Percentiles rank a stretch among this genome's conserved stretches.
Conservation (phyloP, 306 rosid genomes). For the Vicia faba region DNA sequence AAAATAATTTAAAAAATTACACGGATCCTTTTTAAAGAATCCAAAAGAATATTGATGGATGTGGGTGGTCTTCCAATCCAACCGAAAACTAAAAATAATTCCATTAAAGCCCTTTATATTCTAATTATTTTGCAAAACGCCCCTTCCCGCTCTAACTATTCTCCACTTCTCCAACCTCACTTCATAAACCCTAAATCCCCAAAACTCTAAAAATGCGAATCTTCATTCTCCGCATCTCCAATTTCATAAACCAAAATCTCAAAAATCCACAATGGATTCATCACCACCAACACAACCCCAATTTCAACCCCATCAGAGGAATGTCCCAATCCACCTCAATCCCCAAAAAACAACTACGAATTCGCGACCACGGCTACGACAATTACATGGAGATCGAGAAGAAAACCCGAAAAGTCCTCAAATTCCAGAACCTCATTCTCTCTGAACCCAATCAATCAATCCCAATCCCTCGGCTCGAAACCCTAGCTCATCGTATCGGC, state of each 20-base stretch:
- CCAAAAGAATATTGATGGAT: too few relatives aligned
- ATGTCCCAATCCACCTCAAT: conserved; percentile 78
- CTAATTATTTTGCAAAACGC: not conserved
- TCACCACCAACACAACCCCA: conserved; percentile 37
- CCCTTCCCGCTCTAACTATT: not conserved
- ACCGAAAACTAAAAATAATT: not conserved
- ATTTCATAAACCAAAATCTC: conserved; percentile 40
- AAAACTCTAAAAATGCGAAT: conserved; percentile 53
- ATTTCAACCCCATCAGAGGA: conserved; percentile 41
- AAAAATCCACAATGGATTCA: conserved; percentile 31
- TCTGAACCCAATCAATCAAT: conserved; percentile 58
- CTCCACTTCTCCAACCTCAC: not conserved
- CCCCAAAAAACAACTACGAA: conserved; percentile 63
- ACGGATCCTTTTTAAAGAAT: too few relatives aligned
- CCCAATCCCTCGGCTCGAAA: conserved; percentile 72
- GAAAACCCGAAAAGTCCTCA: conserved; percentile 75
- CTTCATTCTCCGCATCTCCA: conserved; percentile 32
- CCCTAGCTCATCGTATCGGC: conserved; percentile 72
- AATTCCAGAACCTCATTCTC: conserved; percentile 67
- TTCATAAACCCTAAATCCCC: conserved; percentile 29
- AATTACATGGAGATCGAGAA: conserved; percentile 92
- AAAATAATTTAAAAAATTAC: too few relatives aligned
- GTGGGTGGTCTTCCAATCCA: not conserved
- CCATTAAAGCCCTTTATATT: not conserved
- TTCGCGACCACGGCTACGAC: conserved; percentile 90